Base-by-base conservation (phyloP, 228 moss, liverwort and hornwort species). In the Sphagnum magellanicum region DNA sequence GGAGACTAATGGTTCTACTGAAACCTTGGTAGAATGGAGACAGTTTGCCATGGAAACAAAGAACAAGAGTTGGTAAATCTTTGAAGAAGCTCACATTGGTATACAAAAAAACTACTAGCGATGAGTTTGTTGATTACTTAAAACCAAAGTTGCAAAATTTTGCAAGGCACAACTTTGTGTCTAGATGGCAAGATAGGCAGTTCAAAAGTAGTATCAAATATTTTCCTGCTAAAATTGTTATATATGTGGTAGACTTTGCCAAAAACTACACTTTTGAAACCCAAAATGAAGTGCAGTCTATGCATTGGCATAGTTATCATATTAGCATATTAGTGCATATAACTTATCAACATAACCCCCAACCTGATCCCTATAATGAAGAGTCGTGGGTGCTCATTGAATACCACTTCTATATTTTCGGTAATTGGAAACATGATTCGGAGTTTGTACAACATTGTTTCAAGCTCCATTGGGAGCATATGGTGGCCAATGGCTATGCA, bases 281-380 rank as follows among this genome's bases (percentile, higher is more conserved):
- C 5, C 53, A 73, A 11, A 63, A 73, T 50, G 17, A 73, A 32
- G 52, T 67, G 0, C 57, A 73, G 11, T 7, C 4, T 4, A 9
- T 15, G 8, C 73, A 73, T 51, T 73, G 65, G 65, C 65, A 73
- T 50, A 66, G 49, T 8, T 58, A 50, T 11, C 8, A 73, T 3
- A 51, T 67, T 14, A 66, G 3, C 6, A 50, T 73, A 0, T 9
- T 73, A 9, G 47, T 67, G 0, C 64, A 59, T 10, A 32, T 67
- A 10, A 65, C 53, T 5, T 73, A 49, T 50, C 4, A 9, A 4
- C 73, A 73, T 14, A 62, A 62, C 17, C 61, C n/a, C 7, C 11
- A 62, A 13, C 8, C 16, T 13, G 61, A 61, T 61, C 61, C 61
- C 6, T 61, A 61, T 62, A 1, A 62, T 62, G 61, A 62, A 32